Evolutionary conservation across 352 stramenopile genomes (phyloP).

Genomic region (Globisporangium okanoganense): DNA sequence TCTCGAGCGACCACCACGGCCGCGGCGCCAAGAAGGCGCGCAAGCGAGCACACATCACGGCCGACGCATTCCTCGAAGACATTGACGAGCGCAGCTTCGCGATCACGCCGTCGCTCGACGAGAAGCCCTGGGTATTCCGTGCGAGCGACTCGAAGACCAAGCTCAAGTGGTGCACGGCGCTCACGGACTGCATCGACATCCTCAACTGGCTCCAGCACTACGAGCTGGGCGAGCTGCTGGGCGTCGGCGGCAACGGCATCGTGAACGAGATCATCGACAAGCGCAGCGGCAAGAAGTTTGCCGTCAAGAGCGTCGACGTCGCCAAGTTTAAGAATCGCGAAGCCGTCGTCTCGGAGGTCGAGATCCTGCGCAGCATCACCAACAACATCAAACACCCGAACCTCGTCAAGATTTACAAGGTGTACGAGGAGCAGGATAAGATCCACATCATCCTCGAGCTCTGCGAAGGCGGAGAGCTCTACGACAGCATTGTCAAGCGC

Average conservation of each 20-base stretch:
- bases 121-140: conserved; percentile 65
- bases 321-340: conserved; percentile 73
- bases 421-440: conserved; percentile 80
- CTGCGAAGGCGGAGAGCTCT: conserved; percentile 69
- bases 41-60: conserved; percentile 54
- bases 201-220: conserved; percentile 74
- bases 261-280: conserved; percentile 64
- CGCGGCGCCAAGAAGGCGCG: conserved; percentile 26
- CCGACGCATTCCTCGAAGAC: conserved; percentile 46
- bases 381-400: conserved; percentile 79
- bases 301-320: conserved; percentile 75
- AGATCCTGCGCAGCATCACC: conserved; percentile 79
- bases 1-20: conserved; percentile 18
- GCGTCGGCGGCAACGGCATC: conserved; percentile 71
- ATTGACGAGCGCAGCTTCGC: conserved; percentile 53
- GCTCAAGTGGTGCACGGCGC: conserved; percentile 53
- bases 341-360: conserved; percentile 64
- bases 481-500: conserved; percentile 65
- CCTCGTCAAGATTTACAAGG: conserved; percentile 76
- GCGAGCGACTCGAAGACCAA: conserved; percentile 47
- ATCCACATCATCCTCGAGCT: conserved; percentile 79
- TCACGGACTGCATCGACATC: conserved; percentile 78
- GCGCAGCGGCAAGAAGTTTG: conserved; percentile 45
- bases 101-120: conserved; percentile 37
- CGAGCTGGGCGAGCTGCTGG: conserved; percentile 52